These are phyloP conservation scores for Solanum chmielewskii DNA, from an alignment of 257 asterid species.

Conservation along the genomic window DNA sequence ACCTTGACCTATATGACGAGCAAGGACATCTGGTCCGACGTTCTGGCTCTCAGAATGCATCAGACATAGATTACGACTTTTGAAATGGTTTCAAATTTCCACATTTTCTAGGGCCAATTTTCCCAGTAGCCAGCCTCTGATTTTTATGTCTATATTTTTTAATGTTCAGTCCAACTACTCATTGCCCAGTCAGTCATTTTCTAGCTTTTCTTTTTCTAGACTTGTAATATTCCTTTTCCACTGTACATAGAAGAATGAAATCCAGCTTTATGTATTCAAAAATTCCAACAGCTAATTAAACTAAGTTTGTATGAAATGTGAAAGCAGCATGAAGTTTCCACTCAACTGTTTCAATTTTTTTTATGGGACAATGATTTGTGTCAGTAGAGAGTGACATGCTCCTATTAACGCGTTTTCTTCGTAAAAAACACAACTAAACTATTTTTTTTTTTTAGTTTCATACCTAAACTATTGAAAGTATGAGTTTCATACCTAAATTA, in stretches of 20 bases:
- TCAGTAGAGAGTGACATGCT: neutral
- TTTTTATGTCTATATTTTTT: neutral
- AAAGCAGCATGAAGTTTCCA: neutral
- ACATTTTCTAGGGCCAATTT: constrained; percentile 4
- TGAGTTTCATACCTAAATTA: too few species aligned
- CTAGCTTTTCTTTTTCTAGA: neutral
- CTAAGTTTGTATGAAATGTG: neutral
- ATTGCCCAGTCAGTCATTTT: neutral
- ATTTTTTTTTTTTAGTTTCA: too few species aligned
- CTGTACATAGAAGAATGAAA: constrained; percentile 13
- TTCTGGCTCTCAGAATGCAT: constrained; percentile 44
- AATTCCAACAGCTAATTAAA: neutral
- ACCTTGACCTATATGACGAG: constrained; percentile 76
- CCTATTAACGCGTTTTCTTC: neutral
- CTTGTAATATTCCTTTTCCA: neutral
- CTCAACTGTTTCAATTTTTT: neutral
- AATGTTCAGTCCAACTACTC: neutral
- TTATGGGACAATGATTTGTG: neutral
- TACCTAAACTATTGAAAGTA: too few species aligned
- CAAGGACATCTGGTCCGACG: constrained; percentile 43
- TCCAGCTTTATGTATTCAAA: neutral
- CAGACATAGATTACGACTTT: constrained; percentile 83
- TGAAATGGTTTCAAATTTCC: constrained; percentile 9
- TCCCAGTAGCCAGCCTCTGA: neutral
- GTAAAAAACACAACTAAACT: too few species aligned